Evolutionary conservation across 2,329 filamentous ascomycete species (phyloP).

Genomic region (Ophiocordyceps robertsii): DNA sequence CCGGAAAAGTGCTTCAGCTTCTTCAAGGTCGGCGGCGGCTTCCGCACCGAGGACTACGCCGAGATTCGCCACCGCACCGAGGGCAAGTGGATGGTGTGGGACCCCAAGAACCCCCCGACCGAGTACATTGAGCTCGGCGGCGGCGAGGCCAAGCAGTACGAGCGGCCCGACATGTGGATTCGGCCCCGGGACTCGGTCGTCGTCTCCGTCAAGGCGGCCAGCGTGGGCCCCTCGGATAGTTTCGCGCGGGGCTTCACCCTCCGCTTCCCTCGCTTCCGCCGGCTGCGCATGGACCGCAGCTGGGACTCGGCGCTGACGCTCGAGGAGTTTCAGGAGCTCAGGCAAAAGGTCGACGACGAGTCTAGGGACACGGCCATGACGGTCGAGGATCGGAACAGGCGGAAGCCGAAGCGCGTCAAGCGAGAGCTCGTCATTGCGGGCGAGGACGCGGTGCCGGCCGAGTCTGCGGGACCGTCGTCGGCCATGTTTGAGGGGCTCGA

Average conservation of each 20-base stretch:
- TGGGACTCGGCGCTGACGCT: constrained; percentile 73
- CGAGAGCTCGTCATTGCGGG: constrained; percentile 60
- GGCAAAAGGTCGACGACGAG: constrained; percentile 55
- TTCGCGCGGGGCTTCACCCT: constrained; percentile 69
- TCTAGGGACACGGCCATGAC: constrained; percentile 63
- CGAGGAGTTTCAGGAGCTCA: constrained; percentile 63
- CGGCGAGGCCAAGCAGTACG: constrained; percentile 53
- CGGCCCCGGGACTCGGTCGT: constrained; percentile 79
- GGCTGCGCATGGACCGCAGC: constrained; percentile 64
- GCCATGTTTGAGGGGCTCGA: constrained; percentile 61
- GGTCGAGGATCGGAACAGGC: constrained; percentile 52
- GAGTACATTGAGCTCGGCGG: constrained; percentile 73
- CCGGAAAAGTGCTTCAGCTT: constrained; percentile 82
- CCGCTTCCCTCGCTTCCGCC: constrained; percentile 82
- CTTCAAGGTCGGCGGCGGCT: constrained; percentile 94
- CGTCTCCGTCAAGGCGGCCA: constrained; percentile 77
- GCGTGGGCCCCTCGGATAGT: constrained; percentile 58
- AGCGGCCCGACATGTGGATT: constrained; percentile 88
- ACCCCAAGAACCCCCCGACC: constrained; percentile 59
- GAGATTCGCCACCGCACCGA: constrained; percentile 73
- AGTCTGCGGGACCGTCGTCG: constrained; percentile 42
- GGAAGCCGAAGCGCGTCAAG: constrained; percentile 47
- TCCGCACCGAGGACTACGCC: constrained; percentile 72
- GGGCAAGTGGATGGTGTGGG: constrained; percentile 85
- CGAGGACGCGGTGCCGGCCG: constrained; percentile 30